phyloP scores from a whole-genome alignment of 2,329 filamentous ascomycete species.

The Dactylellina cionopaga region DNA sequence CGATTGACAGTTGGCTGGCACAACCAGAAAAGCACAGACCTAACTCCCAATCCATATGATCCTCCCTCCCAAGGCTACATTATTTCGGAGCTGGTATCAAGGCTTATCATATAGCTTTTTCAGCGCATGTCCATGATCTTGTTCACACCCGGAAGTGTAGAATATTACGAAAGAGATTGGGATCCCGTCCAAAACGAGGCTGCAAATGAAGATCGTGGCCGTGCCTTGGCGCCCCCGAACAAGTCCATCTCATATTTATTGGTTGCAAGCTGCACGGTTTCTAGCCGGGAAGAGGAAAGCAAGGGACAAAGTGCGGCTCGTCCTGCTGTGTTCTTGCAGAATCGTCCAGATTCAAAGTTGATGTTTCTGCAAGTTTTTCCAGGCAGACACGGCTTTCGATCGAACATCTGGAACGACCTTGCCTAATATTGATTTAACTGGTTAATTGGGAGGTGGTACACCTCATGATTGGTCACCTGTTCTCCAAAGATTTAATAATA shows the following conservation, averaged over 20 bases:
- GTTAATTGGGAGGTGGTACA: not conserved
- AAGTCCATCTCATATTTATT: not conserved
- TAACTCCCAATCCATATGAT: not conserved
- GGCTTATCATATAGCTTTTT: constrained; percentile 26
- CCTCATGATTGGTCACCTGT: constrained; percentile 1
- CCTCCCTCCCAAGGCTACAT: not conserved
- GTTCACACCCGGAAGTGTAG: constrained; percentile 17
- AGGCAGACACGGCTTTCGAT: too few relatives aligned
- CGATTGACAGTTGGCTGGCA: constrained; percentile 36
- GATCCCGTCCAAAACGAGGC: constrained; percentile 15
- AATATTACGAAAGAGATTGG: constrained; percentile 39
- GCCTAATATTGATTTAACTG: not conserved
- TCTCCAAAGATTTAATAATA: too few relatives aligned
- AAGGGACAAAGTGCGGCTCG: constrained; percentile 7
- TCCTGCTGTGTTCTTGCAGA: constrained; percentile 8
- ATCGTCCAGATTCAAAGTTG: constrained; percentile 19
- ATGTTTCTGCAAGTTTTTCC: constrained; percentile 12
- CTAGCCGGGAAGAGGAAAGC: constrained; percentile 14
- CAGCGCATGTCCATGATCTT: constrained; percentile 15
- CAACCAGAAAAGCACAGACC: constrained; percentile 23
- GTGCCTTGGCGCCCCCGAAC: constrained; percentile 22
- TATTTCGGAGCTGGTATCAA: not conserved
- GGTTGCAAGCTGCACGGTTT: constrained; percentile 4
- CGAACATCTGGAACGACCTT: constrained; percentile 8
- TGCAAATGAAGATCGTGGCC: constrained; percentile 27